phyloP scores from a whole-genome alignment of 305 asterid species.

The Ilex paraguariensis region DNA sequence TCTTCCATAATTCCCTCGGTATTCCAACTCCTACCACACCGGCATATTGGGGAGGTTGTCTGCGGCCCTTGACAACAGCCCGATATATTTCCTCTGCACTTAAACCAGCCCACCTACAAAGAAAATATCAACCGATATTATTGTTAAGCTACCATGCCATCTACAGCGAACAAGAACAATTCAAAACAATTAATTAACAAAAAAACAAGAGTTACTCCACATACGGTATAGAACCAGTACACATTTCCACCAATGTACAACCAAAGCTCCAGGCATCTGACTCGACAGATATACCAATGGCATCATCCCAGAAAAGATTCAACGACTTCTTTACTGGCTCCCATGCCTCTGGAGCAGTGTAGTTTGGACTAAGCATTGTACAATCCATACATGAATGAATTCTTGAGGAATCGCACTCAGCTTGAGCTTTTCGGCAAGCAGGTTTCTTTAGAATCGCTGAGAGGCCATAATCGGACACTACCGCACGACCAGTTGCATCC shows the following conservation, averaged over 20 bases:
- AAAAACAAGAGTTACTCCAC: constrained; percentile 31
- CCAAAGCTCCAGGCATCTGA: constrained; percentile 99
- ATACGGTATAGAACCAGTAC: constrained; percentile 98
- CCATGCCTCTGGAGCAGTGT: constrained; percentile 99
- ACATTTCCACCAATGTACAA: constrained; percentile 98
- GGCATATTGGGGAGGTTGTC: constrained; percentile 96
- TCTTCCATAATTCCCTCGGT: constrained; percentile 96
- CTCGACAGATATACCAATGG: constrained; percentile 93
- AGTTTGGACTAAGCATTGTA: constrained; percentile 96
- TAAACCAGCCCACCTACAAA: constrained; percentile 90
- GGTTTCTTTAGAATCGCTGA: constrained; percentile 88
- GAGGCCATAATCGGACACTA: constrained; percentile 96
- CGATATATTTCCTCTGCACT: constrained; percentile 89
- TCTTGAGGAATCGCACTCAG: constrained; percentile 72
- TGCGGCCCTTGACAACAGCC: constrained; percentile 77
- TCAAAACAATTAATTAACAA: constrained; percentile 8
- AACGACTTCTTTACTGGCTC: constrained; percentile 88
- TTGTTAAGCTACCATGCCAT: constrained; percentile 21
- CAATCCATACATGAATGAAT: constrained; percentile 98
- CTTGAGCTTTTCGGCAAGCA: constrained; percentile 76
- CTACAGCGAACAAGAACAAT: constrained; percentile 6
- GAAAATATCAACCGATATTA: constrained; percentile 14
- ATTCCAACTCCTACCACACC: constrained; percentile 97
- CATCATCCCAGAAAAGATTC: constrained; percentile 95
- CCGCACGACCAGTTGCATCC: constrained; percentile 89